These are phyloP conservation scores for Didymella lethalis DNA, from an alignment of 2,329 filamentous ascomycete species.

Conservation along the genomic window DNA sequence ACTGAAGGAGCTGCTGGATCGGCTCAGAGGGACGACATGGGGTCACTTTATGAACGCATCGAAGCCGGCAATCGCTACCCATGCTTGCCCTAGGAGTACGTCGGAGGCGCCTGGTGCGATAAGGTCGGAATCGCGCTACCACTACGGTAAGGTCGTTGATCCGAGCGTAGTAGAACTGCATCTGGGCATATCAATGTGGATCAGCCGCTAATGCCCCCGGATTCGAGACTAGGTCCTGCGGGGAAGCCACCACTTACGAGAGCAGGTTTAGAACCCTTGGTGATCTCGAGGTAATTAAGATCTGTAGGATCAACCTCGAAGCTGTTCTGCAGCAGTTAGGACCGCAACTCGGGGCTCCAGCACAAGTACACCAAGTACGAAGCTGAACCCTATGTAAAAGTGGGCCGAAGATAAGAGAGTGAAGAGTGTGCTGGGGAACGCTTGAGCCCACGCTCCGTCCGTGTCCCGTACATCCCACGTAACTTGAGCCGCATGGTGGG, in stretches of 20 bases:
- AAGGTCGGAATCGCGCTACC: conserved; percentile 11
- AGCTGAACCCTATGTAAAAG: background rate
- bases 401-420: conserved; percentile 16
- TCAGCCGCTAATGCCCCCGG: conserved; percentile 15
- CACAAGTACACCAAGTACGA: background rate
- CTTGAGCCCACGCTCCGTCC: conserved; percentile 1
- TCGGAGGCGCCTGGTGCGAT: conserved; percentile 6
- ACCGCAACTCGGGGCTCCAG: background rate
- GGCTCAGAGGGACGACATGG: background rate
- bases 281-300: background rate
- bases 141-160: conserved; percentile 10
- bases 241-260: conserved; percentile 13
- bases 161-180: conserved; percentile 8
- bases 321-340: background rate
- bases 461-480: background rate
- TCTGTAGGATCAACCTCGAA: background rate
- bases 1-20: background rate
- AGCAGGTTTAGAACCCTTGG: background rate
- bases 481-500: conserved; percentile 13
- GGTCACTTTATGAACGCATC: conserved; percentile 6
- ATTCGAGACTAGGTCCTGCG: conserved; percentile 8
- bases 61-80: conserved; percentile 3
- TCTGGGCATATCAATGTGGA: conserved; percentile 8
- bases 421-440: conserved; percentile 6
- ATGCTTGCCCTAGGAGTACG: conserved; percentile 3